phyloP scores from a whole-genome alignment of 768 basidiomycete species.

The Artomyces pyxidatus region DNA sequence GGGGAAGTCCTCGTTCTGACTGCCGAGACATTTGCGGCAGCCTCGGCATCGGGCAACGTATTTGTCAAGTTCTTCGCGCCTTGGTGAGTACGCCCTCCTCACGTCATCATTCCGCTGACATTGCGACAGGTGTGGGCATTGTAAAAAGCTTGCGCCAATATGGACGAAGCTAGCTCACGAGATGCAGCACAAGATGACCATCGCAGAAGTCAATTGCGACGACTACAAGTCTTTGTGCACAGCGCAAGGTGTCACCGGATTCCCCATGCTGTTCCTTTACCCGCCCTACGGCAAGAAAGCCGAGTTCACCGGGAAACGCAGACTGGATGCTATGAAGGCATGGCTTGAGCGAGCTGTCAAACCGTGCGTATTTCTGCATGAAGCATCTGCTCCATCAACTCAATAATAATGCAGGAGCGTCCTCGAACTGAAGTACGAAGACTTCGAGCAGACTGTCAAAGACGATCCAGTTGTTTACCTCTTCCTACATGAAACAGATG shows the following conservation, averaged over 20 bases:
- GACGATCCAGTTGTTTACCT: conserved; percentile 52
- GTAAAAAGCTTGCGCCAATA: conserved; percentile 83
- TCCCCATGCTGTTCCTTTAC: conserved; percentile 76
- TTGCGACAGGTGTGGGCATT: conserved; percentile 74
- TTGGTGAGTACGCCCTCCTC: conserved; percentile 42
- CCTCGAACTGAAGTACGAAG: conserved; percentile 30
- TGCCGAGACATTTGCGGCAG: conserved; percentile 39
- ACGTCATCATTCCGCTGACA: neutral
- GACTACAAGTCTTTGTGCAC: conserved; percentile 59
- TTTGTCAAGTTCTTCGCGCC: conserved; percentile 88
- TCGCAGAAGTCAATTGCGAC: conserved; percentile 91
- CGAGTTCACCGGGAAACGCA: conserved; percentile 72
- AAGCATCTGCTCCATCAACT: neutral
- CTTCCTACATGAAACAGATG: conserved; percentile 36
- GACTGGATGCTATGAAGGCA: conserved; percentile 56
- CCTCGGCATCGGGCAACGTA: conserved; percentile 37
- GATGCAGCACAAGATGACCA: conserved; percentile 62
- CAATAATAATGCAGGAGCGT: conserved; percentile 22
- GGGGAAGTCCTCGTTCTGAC: conserved; percentile 34
- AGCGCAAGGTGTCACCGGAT: conserved; percentile 61
- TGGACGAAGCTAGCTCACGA: conserved; percentile 70
- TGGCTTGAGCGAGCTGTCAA: conserved; percentile 73
- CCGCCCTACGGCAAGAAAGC: conserved; percentile 40
- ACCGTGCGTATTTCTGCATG: conserved; percentile 40
- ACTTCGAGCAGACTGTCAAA: conserved; percentile 35